Evolutionary conservation across 257 asterid genomes (phyloP).

Genomic region (Leptodermis oblonga): DNA sequence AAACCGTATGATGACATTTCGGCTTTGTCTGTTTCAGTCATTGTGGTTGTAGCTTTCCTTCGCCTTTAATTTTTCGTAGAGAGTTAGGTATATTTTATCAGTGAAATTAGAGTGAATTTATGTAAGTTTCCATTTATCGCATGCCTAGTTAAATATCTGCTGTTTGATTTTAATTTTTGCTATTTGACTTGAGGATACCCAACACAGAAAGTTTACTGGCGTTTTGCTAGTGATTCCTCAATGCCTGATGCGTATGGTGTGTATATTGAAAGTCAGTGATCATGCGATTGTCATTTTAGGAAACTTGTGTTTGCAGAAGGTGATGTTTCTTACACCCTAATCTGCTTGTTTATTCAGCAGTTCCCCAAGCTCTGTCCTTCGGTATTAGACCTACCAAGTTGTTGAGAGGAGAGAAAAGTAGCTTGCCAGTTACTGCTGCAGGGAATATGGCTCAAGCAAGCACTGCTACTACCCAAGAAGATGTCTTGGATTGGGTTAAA

Average conservation of each 20-base stretch:
- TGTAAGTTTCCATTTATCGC: not conserved
- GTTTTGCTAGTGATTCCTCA: not conserved
- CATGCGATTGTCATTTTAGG: not conserved
- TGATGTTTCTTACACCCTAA: slow-evolving; percentile 16
- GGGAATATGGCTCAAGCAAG: slow-evolving; percentile 67
- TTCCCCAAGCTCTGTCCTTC: slow-evolving; percentile 56
- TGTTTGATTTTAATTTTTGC: not conserved
- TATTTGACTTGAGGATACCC: not conserved
- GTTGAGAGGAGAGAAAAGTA: slow-evolving; percentile 35
- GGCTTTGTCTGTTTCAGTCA: not conserved
- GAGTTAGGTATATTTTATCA: not conserved
- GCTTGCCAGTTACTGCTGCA: slow-evolving; percentile 39
- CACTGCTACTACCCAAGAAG: slow-evolving; percentile 60
- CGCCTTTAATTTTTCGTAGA: not conserved
- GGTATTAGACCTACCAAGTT: slow-evolving; percentile 54
- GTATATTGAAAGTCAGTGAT: not conserved
- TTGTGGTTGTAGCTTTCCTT: not conserved
- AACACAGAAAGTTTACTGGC: not conserved
- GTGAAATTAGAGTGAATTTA: not conserved
- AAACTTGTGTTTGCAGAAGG: slow-evolving; percentile 5
- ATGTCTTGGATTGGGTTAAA: slow-evolving; percentile 79
- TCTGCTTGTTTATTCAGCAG: slow-evolving; percentile 41
- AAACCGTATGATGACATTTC: not conserved
- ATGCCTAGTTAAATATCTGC: not conserved
- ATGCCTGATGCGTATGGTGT: not conserved